Conservation (phyloP, 2,329 filamentous ascomycete species). For the Aspergillus sclerotialis region DNA sequence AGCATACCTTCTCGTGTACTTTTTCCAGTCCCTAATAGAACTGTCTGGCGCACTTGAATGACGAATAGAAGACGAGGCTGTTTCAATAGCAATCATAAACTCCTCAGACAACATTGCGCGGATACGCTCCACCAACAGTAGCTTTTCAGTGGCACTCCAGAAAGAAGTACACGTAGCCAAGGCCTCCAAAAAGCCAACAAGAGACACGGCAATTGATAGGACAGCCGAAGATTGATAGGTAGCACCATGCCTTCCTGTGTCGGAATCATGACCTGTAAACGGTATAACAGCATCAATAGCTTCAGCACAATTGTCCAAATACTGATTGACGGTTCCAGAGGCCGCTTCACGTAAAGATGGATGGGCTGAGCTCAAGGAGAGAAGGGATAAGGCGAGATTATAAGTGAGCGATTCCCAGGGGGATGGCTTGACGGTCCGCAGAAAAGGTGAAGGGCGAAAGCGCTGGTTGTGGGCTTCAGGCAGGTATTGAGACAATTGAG, state of each 20-base stretch:
- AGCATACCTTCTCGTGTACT: conserved; percentile 75
- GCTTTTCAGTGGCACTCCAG: conserved; percentile 68
- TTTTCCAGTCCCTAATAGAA: conserved; percentile 76
- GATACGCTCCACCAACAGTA: conserved; percentile 65
- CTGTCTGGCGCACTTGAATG: conserved; percentile 64
- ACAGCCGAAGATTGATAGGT: conserved; percentile 59
- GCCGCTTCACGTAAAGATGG: conserved; percentile 60
- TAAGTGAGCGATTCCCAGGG: conserved; percentile 80
- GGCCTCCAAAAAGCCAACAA: conserved; percentile 86
- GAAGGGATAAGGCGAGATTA: conserved; percentile 69
- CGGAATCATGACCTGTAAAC: conserved; percentile 53
- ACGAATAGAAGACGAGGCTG: conserved; percentile 81
- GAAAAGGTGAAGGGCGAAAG: conserved; percentile 72
- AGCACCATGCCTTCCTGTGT: conserved; percentile 27
- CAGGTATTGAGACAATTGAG: conserved; percentile 75
- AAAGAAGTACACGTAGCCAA: conserved; percentile 71
- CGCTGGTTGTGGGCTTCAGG: conserved; percentile 74
- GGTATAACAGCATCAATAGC: conserved; percentile 52
- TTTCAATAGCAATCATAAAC: conserved; percentile 81
- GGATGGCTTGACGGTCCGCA: conserved; percentile 75
- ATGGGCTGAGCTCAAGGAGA: conserved; percentile 73
- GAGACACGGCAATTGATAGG: conserved; percentile 70
- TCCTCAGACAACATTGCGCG: conserved; percentile 70
- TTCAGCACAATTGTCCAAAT: conserved; percentile 63
- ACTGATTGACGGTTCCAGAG: conserved; percentile 60